Conservation (phyloP, 2,329 filamentous ascomycete genomes). For the Rugonectria rugulosa region DNA sequence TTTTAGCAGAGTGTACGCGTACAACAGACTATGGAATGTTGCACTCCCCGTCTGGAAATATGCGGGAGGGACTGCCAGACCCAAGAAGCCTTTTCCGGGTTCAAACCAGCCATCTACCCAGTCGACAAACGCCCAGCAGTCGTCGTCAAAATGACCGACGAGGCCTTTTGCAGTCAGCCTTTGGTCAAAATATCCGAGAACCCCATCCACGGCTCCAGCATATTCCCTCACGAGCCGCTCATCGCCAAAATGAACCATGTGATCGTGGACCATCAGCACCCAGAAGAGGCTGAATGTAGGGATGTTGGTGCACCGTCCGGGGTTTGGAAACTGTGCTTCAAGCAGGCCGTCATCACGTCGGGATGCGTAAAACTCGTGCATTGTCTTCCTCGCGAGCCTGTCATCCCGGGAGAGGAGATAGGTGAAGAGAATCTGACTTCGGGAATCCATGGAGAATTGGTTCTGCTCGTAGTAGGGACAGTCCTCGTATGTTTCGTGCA, state of each 20-base stretch:
- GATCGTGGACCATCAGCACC: constrained; percentile 19
- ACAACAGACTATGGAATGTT: constrained; percentile 11
- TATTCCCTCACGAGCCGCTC: constrained; percentile 13
- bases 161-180: constrained; percentile 3
- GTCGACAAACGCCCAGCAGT: constrained; percentile 15
- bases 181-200: constrained; percentile 14
- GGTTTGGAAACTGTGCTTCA: constrained; percentile 15
- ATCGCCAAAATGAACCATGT: constrained; percentile 21
- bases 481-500: constrained; percentile 17
- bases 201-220: constrained; percentile 12
- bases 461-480: constrained; percentile 19
- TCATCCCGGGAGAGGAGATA: constrained; percentile 16
- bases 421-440: constrained; percentile 16
- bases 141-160: constrained; percentile 15
- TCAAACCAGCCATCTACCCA: constrained; percentile 14
- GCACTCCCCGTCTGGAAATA: constrained; percentile 11
- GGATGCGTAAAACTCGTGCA: constrained; percentile 21
- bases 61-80: constrained; percentile 7
- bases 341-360: constrained; percentile 14
- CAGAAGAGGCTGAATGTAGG: constrained; percentile 18
- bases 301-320: constrained; percentile 11
- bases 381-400: constrained; percentile 12
- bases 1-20: constrained; percentile 15
- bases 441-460: constrained; percentile 19
- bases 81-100: constrained; percentile 12